phyloP scores from a whole-genome alignment of 2,329 filamentous ascomycete species.

The Curvularia sp. region DNA sequence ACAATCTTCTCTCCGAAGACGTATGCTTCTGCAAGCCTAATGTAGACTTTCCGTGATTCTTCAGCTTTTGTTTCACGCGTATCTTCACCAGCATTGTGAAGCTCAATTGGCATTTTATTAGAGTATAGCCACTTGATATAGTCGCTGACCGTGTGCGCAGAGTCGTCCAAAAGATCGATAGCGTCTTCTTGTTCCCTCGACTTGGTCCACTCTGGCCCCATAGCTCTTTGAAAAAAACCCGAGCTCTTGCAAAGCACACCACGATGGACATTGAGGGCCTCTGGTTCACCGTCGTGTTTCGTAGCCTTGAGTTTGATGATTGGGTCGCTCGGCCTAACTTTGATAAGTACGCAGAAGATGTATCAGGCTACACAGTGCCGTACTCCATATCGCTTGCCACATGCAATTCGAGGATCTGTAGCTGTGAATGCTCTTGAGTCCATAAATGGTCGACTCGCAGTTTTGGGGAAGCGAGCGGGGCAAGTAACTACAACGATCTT shows the following conservation, averaged over 20 bases:
- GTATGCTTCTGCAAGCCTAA: background rate
- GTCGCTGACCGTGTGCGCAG: background rate
- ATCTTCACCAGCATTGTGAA: background rate
- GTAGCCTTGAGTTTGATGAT: background rate
- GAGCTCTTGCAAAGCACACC: background rate
- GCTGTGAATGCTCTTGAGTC: background rate
- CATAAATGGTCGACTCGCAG: background rate
- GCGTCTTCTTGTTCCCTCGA: background rate
- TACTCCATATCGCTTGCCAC: background rate
- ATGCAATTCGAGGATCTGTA: background rate
- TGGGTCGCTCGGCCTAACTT: background rate
- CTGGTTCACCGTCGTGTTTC: background rate
- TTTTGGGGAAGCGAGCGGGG: background rate
- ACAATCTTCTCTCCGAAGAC: background rate
- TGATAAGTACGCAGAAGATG: background rate
- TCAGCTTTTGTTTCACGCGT: background rate
- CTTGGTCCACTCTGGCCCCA: background rate
- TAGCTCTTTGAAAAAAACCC: background rate
- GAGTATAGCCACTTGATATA: background rate
- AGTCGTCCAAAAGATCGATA: background rate
- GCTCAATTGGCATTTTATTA: background rate
- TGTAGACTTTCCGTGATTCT: background rate
- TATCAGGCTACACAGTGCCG: background rate
- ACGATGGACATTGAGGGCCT: background rate
- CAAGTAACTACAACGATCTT: background rate